Evolutionary conservation across 2,329 filamentous ascomycete species (phyloP), one percentile per base, ranked within the genome.

Genomic region (Exserohilum rostratum): DNA sequence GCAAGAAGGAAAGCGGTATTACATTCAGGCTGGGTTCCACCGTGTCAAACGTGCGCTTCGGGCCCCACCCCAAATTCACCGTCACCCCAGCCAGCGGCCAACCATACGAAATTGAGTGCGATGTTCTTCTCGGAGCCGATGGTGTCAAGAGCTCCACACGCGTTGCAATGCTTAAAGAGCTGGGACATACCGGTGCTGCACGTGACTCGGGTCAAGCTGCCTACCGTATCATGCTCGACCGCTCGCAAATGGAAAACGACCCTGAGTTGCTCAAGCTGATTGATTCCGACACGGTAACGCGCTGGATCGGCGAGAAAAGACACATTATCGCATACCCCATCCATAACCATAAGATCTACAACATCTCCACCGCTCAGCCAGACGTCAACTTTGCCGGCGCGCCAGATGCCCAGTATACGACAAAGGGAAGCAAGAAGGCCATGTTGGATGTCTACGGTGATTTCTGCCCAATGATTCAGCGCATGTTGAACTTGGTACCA

Each of bases 241-340:
- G 89, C 11, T 81, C 85, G 27, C 80, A 88, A 54, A 89, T 93
- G 84, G 75, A 80, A 51, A 63, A 83, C 18, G 88, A 92, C 62
- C 82, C 88, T 0, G 87, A 90, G 60, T 79, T 91, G 43, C 78
- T 88, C 48, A 80, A 77, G n/a, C 80, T 92, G 9, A 79, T 93
- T 18, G 85, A 90, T 62, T 80, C 82, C 38, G 84, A 91, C 65
- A 79, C 82, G 44, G 89, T 89, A 2, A 87, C 86, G 34, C 83
- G 90, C 45, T 93, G 89, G 90, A 88, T 93, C 46, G 90, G 90
- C 29, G 86, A 87, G 68, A 84, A 84, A 63, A 82, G 88, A 1
- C 90, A 93, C 73, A 89, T 91, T 71, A 90, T 93, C 64, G 88
- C 88, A 0, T 93, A 93, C 70, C 87, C 89, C 0, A 87, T 93